Conservation (phyloP, 148 eudicot genomes). For the Rhododendron griersonianum region DNA sequence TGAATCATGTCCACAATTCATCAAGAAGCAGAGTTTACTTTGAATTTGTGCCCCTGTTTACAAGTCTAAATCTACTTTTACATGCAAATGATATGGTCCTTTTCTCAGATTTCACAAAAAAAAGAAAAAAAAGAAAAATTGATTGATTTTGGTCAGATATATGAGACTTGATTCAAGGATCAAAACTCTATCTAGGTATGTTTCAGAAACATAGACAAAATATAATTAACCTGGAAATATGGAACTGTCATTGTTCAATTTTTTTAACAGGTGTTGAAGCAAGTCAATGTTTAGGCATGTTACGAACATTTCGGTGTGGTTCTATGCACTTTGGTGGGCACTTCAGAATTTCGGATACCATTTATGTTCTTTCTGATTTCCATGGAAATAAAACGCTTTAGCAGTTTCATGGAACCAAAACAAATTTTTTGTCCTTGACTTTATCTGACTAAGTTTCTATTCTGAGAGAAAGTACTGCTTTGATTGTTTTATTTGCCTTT, state of each 20-base stretch:
- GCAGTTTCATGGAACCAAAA: background rate
- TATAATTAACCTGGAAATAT: background rate
- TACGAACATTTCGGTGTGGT: background rate
- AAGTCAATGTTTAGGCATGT: background rate
- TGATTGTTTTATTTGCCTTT: no score
- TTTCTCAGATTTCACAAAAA: no score
- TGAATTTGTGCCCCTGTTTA: no score
- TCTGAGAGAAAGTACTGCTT: background rate
- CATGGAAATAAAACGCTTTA: background rate
- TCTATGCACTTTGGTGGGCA: background rate
- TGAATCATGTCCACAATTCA: no score
- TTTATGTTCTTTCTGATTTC: background rate
- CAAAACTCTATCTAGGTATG: no score
- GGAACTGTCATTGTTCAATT: background rate
- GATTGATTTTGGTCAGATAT: no score
- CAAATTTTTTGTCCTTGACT: background rate
- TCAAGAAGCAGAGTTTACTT: no score
- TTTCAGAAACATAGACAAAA: no score
- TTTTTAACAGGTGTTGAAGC: background rate
- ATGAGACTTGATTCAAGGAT: no score
- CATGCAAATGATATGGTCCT: no score
- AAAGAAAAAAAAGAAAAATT: no score
- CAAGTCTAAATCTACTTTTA: no score
- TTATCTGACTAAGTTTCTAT: background rate
- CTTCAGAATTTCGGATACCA: background rate